A percentile compares a stretch with the other conserved stretches of the same genome.
Evolutionary conservation across 805 yeast genomes (phyloP).

Genomic region (Wickerhamiella bombiphila): DNA sequence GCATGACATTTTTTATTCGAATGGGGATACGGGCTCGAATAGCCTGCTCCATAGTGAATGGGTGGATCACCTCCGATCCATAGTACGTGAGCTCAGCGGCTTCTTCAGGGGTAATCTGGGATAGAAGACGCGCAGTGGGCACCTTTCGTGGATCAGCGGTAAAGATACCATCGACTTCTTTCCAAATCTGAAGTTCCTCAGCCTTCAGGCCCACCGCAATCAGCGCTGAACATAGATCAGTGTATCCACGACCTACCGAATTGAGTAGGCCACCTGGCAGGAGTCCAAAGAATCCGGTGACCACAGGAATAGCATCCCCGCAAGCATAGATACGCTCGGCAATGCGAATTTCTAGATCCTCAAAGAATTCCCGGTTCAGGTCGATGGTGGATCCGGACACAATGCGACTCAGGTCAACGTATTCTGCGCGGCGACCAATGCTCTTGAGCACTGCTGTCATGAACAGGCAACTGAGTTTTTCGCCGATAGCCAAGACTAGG

Average conservation of each 20-base stretch:
- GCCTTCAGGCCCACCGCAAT: slow-evolving; percentile 87
- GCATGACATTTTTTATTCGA: slow-evolving; percentile 88
- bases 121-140: slow-evolving; percentile 68
- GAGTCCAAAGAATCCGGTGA: slow-evolving; percentile 90
- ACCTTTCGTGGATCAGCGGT: slow-evolving; percentile 98
- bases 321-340: slow-evolving; percentile 30
- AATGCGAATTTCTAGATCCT: slow-evolving; percentile 34
- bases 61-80: slow-evolving; percentile 96
- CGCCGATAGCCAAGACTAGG: slow-evolving; percentile 84
- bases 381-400: slow-evolving; percentile 30
- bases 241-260: slow-evolving; percentile 94
- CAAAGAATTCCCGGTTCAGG: slow-evolving; percentile 52
- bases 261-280: slow-evolving; percentile 92
- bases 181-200: slow-evolving; percentile 94
- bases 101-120: slow-evolving; percentile 92
- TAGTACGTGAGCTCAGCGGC: slow-evolving; percentile 97
- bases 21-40: slow-evolving; percentile 92
- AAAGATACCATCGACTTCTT: slow-evolving; percentile 97
- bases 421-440: slow-evolving; percentile 60
- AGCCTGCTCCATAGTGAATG: slow-evolving; percentile 98
- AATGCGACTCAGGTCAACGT: slow-evolving; percentile 63
- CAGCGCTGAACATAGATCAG: slow-evolving; percentile 94
- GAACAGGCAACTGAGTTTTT: slow-evolving; percentile 77
- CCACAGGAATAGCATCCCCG: slow-evolving; percentile 55
- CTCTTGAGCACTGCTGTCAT: slow-evolving; percentile 78